A percentile compares a stretch with the other conserved stretches of the same genome.
phyloP scores from a whole-genome alignment of 139 green algal species.

The Micromonas pusilla region DNA sequence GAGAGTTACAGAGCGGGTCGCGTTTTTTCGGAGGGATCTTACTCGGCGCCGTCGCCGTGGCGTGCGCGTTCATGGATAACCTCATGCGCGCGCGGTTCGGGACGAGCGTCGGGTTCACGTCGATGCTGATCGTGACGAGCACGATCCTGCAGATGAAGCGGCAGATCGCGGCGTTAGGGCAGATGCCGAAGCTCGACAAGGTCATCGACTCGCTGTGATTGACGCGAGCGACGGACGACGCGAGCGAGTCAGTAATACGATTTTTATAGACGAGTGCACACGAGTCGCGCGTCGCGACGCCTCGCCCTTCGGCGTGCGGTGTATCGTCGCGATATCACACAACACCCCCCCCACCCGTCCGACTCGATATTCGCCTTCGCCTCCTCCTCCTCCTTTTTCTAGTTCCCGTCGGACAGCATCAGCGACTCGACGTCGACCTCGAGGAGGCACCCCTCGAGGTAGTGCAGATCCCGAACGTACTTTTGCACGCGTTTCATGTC shows the following conservation, averaged over 20 bases:
- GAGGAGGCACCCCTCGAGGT: neutral
- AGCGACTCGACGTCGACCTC: neutral
- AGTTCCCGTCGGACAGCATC: too few species aligned
- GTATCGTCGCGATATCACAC: too few species aligned
- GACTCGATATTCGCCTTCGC: too few species aligned
- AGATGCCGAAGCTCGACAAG: neutral
- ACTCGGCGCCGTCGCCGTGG: neutral
- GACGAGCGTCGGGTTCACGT: neutral
- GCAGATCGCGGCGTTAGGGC: neutral
- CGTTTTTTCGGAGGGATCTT: constrained; percentile 10
- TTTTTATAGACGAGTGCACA: too few species aligned
- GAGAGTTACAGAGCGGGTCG: neutral
- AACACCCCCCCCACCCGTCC: too few species aligned
- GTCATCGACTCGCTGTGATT: neutral
- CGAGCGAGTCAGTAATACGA: too few species aligned
- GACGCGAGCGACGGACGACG: neutral
- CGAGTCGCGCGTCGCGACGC: too few species aligned
- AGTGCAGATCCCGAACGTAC: neutral
- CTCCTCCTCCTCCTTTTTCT: too few species aligned
- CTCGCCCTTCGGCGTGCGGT: too few species aligned
- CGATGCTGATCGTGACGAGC: constrained; percentile 2
- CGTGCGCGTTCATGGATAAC: neutral
- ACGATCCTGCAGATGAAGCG: constrained; percentile 2
- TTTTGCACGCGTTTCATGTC: neutral
- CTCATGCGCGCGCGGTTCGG: neutral